Evolutionary conservation across 2,329 filamentous ascomycete genomes (phyloP), one percentile per base, ranked within the genome.

Genomic region (Pleoardoris graminearum): DNA sequence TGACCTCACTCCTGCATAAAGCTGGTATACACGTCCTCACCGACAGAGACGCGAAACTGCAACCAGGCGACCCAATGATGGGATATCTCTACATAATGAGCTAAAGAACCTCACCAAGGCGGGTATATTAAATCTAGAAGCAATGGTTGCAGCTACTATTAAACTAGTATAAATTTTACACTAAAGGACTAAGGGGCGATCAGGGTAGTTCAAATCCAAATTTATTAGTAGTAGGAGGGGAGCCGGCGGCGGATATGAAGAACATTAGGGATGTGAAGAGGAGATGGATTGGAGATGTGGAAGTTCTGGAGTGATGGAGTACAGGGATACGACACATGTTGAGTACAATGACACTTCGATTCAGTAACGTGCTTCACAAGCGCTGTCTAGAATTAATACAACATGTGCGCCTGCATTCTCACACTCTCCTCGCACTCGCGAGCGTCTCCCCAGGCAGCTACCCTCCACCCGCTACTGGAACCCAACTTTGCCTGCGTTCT

Each of bases 111-210:
- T 35, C 66, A 61, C 67, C 7, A 55, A 64, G 16, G 60, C 59
- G 16, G 68, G 66, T 8, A 52, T 70, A 30, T 62, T 54, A 17
- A 46, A 53, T 21, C 16, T 55, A 4, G 66, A 69, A 35, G 68
- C 59, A 2, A 47, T 70, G 41, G 39, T 50, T 3, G 58, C 62
- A 7, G 67, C 65, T 14, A 71, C 67, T 5, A 48, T 45, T 21
- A 39, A 59, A 14, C 50, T 61, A 4, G 67, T 66, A 6, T 57
- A 48, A 37, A 42, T 54, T 70, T 67, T 41, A 60, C 61, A 1
- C 65, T 68, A 27, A n/a, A 39, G 17, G 66, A 70, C 54, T 53
- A 66, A 22, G 68, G 68, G 19, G 44, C 51, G 6, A 57, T 70
- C n/a, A 51, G 17, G 16, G 7, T 19, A 11, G 52, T 48, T 4